phyloP scores from a whole-genome alignment of 192 early-diverging fungal genomes.

The Linderina pennispora region DNA sequence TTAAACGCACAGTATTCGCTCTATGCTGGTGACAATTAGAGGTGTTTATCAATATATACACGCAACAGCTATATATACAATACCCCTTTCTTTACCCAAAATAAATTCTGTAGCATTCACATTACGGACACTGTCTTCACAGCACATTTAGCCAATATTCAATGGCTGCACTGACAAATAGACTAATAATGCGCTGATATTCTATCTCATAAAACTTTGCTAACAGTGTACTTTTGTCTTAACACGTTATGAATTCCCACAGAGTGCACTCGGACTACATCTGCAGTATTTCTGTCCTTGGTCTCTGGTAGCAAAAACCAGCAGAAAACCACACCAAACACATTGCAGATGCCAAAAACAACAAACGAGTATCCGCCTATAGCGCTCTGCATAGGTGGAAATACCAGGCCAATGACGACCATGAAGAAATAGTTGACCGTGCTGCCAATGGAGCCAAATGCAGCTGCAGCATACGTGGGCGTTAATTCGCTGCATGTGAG shows the following conservation, averaged over 20 bases:
- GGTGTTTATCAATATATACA: too few relatives aligned
- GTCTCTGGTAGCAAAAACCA: conserved; percentile 70
- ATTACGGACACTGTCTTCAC: too few relatives aligned
- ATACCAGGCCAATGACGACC: conserved; percentile 51
- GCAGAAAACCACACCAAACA: conserved; percentile 51
- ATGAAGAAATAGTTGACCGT: conserved; percentile 57
- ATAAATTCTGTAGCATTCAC: too few relatives aligned
- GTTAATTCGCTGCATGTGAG: conserved; percentile 64
- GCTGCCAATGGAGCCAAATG: conserved; percentile 58
- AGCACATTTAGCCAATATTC: too few relatives aligned
- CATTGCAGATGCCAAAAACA: conserved; percentile 58
- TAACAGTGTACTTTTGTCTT: conserved; percentile 4
- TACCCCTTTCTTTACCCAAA: too few relatives aligned
- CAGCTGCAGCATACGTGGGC: conserved; percentile 64
- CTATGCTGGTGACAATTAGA: too few relatives aligned
- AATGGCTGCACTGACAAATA: too few relatives aligned
- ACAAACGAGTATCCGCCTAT: conserved; percentile 48
- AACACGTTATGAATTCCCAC: conserved; percentile 36
- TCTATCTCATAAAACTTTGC: not conserved
- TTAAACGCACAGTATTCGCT: too few relatives aligned
- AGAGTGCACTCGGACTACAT: conserved; percentile 41
- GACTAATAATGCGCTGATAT: too few relatives aligned
- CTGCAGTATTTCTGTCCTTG: conserved; percentile 60
- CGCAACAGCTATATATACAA: too few relatives aligned
- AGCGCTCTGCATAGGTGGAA: conserved; percentile 39